Percentiles rank a stretch among this genome's conserved stretches.
These are phyloP conservation scores for Hericium alpestre DNA, from an alignment of 768 basidiomycete species.

Conservation along the genomic window DNA sequence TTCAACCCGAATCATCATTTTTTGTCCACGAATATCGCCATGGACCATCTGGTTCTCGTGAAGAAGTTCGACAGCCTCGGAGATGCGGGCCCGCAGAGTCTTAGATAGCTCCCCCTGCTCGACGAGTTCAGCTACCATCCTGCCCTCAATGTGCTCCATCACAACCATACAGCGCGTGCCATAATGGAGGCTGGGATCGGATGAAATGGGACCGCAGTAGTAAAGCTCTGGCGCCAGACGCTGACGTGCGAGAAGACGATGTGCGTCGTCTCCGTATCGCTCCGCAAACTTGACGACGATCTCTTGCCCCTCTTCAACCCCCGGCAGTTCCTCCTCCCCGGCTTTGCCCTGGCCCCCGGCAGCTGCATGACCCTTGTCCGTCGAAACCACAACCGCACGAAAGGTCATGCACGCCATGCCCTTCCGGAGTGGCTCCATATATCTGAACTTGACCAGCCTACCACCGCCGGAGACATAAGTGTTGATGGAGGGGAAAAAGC, in stretches of 20 bases:
- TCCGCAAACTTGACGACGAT: conserved; percentile 30
- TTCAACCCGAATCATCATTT: conserved; percentile 20
- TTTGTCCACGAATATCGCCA: conserved; percentile 27
- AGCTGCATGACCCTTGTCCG: too few relatives aligned
- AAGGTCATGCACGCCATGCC: neutral
- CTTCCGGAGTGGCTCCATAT: neutral
- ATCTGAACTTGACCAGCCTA: neutral
- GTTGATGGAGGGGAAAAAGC: neutral
- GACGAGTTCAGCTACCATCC: neutral
- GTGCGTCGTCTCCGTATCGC: conserved; percentile 23
- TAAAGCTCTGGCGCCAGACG: conserved; percentile 19
- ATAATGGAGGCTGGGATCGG: neutral
- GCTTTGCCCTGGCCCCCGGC: too few relatives aligned
- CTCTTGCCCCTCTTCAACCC: neutral
- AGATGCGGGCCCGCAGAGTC: conserved; percentile 15
- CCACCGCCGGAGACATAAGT: neutral
- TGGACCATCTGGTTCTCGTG: conserved; percentile 25
- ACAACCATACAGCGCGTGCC: conserved; percentile 24
- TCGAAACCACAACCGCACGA: neutral
- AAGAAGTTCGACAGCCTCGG: conserved; percentile 12
- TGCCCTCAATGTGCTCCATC: conserved; percentile 26
- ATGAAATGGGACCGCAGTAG: conserved; percentile 6
- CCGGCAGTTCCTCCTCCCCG: too few relatives aligned
- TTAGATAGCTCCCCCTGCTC: neutral
- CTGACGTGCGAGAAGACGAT: conserved; percentile 20